These are phyloP conservation scores for Aspergillus sclerotialis DNA, from an alignment of 2,329 filamentous ascomycete species.

Conservation along the genomic window DNA sequence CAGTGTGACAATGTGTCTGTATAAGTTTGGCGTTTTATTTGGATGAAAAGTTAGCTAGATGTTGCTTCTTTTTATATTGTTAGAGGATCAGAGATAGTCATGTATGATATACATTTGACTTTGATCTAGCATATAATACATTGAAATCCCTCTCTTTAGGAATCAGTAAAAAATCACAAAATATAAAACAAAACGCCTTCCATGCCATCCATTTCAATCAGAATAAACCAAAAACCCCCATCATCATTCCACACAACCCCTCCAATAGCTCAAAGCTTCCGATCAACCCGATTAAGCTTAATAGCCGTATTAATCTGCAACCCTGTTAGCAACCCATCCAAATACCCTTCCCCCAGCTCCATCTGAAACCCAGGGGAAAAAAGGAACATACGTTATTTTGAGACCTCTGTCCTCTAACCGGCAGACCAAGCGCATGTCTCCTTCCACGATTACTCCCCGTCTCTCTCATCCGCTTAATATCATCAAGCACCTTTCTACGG, in stretches of 20 bases:
- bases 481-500: constrained; percentile 67
- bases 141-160: too few species aligned
- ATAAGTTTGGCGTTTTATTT: constrained; percentile 21
- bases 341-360: background rate
- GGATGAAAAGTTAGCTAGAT: constrained; percentile 23
- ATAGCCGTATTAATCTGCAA: constrained; percentile 51
- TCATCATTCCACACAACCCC: constrained; percentile 8
- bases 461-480: constrained; percentile 78
- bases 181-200: constrained; percentile 14
- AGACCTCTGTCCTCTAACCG: constrained; percentile 84
- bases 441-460: constrained; percentile 86
- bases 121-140: background rate
- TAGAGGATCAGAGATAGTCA: constrained; percentile 3
- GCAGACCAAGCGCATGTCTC: constrained; percentile 86
- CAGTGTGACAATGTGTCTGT: constrained; percentile 4
- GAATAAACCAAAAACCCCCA: constrained; percentile 13
- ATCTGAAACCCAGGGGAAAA: background rate
- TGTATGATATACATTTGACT: too few species aligned
- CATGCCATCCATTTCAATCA: too few species aligned
- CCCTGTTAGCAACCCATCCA: background rate
- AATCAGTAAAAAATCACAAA: too few species aligned
- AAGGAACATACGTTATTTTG: constrained; percentile 57
- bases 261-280: constrained; percentile 32
- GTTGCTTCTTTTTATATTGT: constrained; percentile 4
- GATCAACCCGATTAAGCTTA: constrained; percentile 53